phyloP scores from a whole-genome alignment of 179 eudicot species.

The Carnegiea gigantea region DNA sequence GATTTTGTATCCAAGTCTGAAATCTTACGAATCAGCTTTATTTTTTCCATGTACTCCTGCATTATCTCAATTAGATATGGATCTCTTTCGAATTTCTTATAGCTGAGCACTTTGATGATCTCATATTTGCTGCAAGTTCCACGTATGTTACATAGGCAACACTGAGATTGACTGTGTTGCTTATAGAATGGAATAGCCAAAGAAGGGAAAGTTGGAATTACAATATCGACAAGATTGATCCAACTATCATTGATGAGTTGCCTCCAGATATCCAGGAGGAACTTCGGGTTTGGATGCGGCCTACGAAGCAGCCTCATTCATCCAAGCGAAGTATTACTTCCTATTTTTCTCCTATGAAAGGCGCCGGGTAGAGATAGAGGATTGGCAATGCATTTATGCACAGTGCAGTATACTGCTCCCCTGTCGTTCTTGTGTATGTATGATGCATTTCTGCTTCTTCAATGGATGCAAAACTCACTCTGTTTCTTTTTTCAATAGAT shows the following conservation, averaged over 20 bases:
- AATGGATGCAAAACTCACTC: too few species aligned
- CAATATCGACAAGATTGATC: slow-evolving; percentile 65
- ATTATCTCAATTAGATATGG: background rate
- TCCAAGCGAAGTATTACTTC: slow-evolving; percentile 49
- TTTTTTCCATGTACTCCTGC: background rate
- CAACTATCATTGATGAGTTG: slow-evolving; percentile 54
- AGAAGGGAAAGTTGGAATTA: slow-evolving; percentile 51
- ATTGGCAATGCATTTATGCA: too few species aligned
- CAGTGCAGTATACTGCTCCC: background rate
- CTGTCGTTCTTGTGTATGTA: background rate
- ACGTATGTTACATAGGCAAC: background rate
- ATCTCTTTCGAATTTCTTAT: background rate
- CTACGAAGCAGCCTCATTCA: slow-evolving; percentile 52
- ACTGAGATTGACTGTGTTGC: slow-evolving; percentile 18
- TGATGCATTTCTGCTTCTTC: too few species aligned
- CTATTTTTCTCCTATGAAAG: slow-evolving; percentile 60
- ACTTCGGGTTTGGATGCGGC: slow-evolving; percentile 58
- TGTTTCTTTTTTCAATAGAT: too few species aligned
- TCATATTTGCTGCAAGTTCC: background rate
- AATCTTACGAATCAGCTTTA: background rate
- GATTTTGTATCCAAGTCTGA: background rate
- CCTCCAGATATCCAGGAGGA: slow-evolving; percentile 77
- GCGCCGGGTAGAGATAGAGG: background rate
- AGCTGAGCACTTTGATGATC: background rate
- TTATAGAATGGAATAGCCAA: slow-evolving; percentile 13